Conservation (phyloP, 352 stramenopile species). For the Pythium periplocum region DNA sequence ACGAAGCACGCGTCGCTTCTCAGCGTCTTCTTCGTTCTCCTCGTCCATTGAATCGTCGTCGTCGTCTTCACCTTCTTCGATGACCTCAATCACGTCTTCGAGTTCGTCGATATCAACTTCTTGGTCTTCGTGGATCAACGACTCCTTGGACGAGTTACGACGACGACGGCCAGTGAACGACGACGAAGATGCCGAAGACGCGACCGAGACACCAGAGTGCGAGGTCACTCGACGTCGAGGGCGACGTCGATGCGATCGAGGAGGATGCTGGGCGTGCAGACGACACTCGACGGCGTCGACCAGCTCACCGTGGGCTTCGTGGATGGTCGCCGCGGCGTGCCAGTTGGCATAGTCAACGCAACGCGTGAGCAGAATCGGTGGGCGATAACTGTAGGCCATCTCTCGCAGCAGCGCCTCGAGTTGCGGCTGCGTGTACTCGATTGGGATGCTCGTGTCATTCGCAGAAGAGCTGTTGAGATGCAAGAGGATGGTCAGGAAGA, state of each 20-base stretch:
- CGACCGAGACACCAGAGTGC: not conserved
- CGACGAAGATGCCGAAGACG: not conserved
- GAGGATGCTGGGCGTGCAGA: constrained; percentile 56
- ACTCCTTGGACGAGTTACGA: constrained; percentile 25
- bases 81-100: not conserved
- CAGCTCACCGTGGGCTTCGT: constrained; percentile 73
- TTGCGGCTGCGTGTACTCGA: constrained; percentile 26
- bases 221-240: not conserved
- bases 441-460: not conserved
- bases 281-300: constrained; percentile 83
- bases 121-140: constrained; percentile 14
- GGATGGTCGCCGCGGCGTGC: constrained; percentile 67
- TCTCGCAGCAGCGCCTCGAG: constrained; percentile 53
- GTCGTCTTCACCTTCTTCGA: not conserved
- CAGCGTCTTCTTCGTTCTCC: not conserved
- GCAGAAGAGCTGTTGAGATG: constrained; percentile 32
- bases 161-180: constrained; percentile 5
- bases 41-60: not conserved
- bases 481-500: constrained; percentile 70
- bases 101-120: not conserved
- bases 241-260: constrained; percentile 1
- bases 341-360: constrained; percentile 84
- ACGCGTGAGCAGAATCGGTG: constrained; percentile 67
- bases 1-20: no score
- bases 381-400: constrained; percentile 61